Evolutionary conservation across 2,329 filamentous ascomycete species (phyloP).

Genomic region (Leptographium lundbergii): DNA sequence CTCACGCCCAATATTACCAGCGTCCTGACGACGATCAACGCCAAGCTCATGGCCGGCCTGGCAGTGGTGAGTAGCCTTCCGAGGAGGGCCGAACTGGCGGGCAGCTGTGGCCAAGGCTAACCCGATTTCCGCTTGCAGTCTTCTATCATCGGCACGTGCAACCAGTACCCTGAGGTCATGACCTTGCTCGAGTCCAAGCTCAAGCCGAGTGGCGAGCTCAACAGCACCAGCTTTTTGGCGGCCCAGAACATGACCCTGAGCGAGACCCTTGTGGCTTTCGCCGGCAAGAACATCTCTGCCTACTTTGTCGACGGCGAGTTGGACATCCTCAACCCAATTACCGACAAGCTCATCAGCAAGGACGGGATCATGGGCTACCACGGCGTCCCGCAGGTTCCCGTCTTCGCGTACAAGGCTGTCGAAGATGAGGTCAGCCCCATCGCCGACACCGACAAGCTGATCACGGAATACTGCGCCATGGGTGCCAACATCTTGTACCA

Average conservation of each 20-base stretch:
- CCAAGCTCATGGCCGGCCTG: constrained; percentile 20
- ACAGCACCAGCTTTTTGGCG: constrained; percentile 21
- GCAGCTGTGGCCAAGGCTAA: too few species aligned
- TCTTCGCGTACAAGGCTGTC: constrained; percentile 34
- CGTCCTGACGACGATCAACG: constrained; percentile 21
- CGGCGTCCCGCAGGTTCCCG: constrained; percentile 29
- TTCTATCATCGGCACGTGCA: constrained; percentile 21
- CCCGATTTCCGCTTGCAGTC: constrained; percentile 10
- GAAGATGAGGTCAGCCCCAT: constrained; percentile 28
- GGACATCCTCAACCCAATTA: constrained; percentile 13
- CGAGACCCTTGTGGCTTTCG: constrained; percentile 18
- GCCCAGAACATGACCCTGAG: constrained; percentile 16
- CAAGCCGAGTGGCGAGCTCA: constrained; percentile 18
- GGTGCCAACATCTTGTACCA: constrained; percentile 32
- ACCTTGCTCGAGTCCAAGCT: constrained; percentile 17
- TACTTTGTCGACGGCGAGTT: constrained; percentile 27
- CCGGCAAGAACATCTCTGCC: constrained; percentile 21
- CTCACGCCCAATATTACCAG: constrained; percentile 26
- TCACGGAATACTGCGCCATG: constrained; percentile 17
- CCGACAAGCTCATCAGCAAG: constrained; percentile 15
- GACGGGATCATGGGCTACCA: constrained; percentile 23
- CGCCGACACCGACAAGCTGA: constrained; percentile 18
- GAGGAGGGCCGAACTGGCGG: too few species aligned
- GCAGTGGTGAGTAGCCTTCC: constrained; percentile 15
- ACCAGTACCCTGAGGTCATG: constrained; percentile 20